phyloP scores from a whole-genome alignment of 140 eudicot species.

The Senecio squalidus region DNA sequence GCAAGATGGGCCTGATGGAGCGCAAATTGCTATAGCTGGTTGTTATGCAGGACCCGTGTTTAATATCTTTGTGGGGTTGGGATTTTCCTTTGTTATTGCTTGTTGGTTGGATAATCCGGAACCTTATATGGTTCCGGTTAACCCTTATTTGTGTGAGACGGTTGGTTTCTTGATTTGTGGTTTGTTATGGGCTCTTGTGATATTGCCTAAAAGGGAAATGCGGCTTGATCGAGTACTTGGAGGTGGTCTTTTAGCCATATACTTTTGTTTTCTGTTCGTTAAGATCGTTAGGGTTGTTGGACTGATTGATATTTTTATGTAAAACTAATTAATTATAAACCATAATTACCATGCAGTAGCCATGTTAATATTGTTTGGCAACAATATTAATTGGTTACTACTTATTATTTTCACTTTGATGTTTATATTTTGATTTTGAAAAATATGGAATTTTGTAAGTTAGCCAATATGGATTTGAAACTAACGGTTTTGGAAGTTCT shows the following conservation, averaged over 20 bases:
- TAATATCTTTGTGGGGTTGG: conserved; percentile 61
- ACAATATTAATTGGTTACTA: conserved; percentile 2
- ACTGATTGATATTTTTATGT: conserved; percentile 21
- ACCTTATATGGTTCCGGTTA: conserved; percentile 39
- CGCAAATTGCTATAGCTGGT: conserved; percentile 67
- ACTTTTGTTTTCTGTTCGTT: conserved; percentile 48
- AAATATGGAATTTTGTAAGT: neutral
- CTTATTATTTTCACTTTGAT: neutral
- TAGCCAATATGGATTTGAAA: neutral
- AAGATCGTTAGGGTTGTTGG: conserved; percentile 47
- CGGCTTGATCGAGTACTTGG: conserved; percentile 47
- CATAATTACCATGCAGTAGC: no score
- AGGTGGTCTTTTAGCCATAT: conserved; percentile 56
- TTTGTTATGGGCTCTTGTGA: conserved; percentile 67
- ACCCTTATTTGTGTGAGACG: conserved; percentile 37
- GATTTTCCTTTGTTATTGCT: conserved; percentile 49
- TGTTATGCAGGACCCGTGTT: conserved; percentile 80
- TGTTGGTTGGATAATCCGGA: conserved; percentile 47
- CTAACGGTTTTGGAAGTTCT: neutral
- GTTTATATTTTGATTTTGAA: neutral
- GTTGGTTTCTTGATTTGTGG: conserved; percentile 58
- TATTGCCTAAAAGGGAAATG: conserved; percentile 58
- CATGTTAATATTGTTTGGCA: neutral
- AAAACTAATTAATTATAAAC: no score
- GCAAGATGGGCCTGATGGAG: conserved; percentile 53